These are phyloP conservation scores for Zygnema cylindricum DNA, from an alignment of 139 green algal species.

Conservation along the genomic window DNA sequence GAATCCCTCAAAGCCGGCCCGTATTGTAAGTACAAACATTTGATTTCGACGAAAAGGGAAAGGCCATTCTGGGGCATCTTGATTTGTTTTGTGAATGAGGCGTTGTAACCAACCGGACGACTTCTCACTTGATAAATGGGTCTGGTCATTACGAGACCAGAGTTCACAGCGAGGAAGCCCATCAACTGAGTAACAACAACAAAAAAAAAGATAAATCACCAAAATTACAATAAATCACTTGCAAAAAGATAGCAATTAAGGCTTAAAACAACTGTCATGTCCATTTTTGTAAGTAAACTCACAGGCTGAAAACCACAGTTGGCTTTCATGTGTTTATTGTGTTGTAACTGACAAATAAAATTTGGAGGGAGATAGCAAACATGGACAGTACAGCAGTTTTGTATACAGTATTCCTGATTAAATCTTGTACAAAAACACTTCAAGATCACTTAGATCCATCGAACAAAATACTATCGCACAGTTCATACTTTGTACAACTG, in stretches of 20 bases:
- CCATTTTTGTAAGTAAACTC: background rate
- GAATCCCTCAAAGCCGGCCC: conserved; percentile 56
- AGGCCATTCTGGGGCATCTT: conserved; percentile 33
- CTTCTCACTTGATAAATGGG: conserved; percentile 16
- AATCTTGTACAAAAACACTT: too few relatives aligned
- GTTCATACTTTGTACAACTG: too few relatives aligned
- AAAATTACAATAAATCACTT: background rate
- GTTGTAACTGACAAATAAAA: too few relatives aligned
- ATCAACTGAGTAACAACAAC: conserved; percentile 26
- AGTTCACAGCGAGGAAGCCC: conserved; percentile 47
- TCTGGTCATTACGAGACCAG: conserved; percentile 29
- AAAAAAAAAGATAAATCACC: background rate
- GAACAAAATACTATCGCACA: too few relatives aligned
- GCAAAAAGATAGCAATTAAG: too few relatives aligned
- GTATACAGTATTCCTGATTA: too few relatives aligned
- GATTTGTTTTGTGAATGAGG: conserved; percentile 43
- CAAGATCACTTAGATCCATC: too few relatives aligned
- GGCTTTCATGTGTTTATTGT: too few relatives aligned
- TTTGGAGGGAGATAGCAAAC: too few relatives aligned
- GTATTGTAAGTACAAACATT: conserved; percentile 49
- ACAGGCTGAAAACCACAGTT: background rate
- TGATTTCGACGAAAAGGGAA: conserved; percentile 33
- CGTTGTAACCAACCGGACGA: conserved; percentile 35
- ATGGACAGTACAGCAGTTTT: too few relatives aligned
- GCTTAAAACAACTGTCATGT: too few relatives aligned